Conservation (phyloP, 805 yeast species). For the Lipomyces yamanashiensis region DNA sequence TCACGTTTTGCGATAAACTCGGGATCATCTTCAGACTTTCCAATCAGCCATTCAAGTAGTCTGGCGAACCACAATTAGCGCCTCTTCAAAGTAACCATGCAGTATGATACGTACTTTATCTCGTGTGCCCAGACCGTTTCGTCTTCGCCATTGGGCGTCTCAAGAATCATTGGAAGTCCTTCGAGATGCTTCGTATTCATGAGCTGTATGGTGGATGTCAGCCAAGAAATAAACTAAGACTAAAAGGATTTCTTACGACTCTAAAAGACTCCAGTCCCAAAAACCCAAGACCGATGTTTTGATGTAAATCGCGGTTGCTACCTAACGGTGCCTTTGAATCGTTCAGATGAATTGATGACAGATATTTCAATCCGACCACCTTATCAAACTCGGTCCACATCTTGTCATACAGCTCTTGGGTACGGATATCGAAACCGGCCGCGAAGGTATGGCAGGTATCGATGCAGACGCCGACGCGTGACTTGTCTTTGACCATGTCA, state of each 20-base stretch:
- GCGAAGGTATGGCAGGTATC: conserved; percentile 95
- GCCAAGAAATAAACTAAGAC: background rate
- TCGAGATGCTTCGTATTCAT: conserved; percentile 69
- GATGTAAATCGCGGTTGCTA: conserved; percentile 90
- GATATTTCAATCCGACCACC: conserved; percentile 72
- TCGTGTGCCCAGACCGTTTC: conserved; percentile 59
- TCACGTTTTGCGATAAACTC: conserved; percentile 58
- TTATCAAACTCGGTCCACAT: conserved; percentile 82
- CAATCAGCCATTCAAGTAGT: conserved; percentile 79
- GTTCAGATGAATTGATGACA: conserved; percentile 83
- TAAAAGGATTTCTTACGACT: conserved; percentile 41
- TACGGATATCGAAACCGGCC: conserved; percentile 89
- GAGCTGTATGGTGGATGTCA: conserved; percentile 43
- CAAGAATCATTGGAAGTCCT: conserved; percentile 78
- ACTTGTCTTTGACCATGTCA: conserved; percentile 74
- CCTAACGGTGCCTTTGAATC: conserved; percentile 94
- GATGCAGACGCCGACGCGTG: conserved; percentile 90
- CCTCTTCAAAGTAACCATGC: background rate
- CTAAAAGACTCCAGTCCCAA: conserved; percentile 85
- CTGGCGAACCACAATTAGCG: conserved; percentile 3
- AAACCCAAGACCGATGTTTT: conserved; percentile 85
- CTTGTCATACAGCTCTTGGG: conserved; percentile 57
- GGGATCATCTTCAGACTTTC: conserved; percentile 55
- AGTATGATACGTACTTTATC: conserved; percentile 21
- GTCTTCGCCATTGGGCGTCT: conserved; percentile 66